Base-by-base conservation (phyloP, 257 asterid species). In the Solanum corneliomulleri region DNA sequence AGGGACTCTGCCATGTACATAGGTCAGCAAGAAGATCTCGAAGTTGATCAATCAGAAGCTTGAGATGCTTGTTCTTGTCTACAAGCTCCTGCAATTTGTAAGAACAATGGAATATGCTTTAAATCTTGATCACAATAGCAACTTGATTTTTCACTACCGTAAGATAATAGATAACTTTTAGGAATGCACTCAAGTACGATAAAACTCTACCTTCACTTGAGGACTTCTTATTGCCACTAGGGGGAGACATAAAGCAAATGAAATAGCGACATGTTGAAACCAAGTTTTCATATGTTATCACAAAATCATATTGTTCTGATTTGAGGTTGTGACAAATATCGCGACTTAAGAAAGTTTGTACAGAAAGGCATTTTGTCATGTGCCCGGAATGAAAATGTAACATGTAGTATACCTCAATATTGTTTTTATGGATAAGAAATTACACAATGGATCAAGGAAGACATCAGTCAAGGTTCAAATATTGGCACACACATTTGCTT, bases 1-100 rank as follows among this genome's bases (percentile, higher is more conserved):
- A 92, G 58, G 97, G 98, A 90, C 98, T 94, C 86, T 94, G 98
- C 99, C 99, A 96, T 64, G 95, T 94, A 2, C 97, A 94, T 85
- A 94, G 88, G 90, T 95, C 98, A 23, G 91, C 86, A 42, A 94
- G 88, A 68, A 96, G 92, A 78, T 91, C 91, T 37, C 99, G 98
- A 60, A 94, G 93, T 87, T 95, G 97, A 86, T 95, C 97, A 35
- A 95, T 96, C 86, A 94, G 92, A 89, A 69, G 89, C 90, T 95
- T 94, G 88, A 96, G 86, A 86, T 92, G 72, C 89, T 90, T 89
- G 92, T 95, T 94, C 94, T 93, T 94, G 87, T 86, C 91, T 0
- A 90, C 92, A 41, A 96, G 90, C 88, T 94, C 96, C 98, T 94
- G 85, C 49, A 85, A 85, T 77, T 86, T 80, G 76, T 9, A 75